Conservation (phyloP, 169 alveolate species). For the Theileria luwenshuni region DNA sequence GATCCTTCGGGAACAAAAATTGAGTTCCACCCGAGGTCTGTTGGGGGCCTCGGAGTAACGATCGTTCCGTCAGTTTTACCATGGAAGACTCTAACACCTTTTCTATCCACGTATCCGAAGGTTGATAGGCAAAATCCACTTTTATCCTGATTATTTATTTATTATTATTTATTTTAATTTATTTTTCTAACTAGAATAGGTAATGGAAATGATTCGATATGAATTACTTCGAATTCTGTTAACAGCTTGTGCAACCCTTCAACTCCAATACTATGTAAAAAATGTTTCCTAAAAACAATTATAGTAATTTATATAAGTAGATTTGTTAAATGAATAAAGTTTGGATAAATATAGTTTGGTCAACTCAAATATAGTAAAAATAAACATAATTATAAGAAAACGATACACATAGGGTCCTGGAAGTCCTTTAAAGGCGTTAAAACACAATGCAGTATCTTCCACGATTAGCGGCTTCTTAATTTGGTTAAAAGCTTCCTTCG, state of each 20-base stretch:
- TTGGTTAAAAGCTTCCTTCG: slow-evolving; percentile 49
- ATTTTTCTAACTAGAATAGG: too few relatives aligned
- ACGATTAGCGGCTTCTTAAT: slow-evolving; percentile 58
- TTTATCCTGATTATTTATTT: slow-evolving; percentile 42
- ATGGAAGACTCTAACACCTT: slow-evolving; percentile 26
- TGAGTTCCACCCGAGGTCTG: slow-evolving; percentile 49
- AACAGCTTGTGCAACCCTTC: slow-evolving; percentile 31
- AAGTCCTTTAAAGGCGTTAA: slow-evolving; percentile 65
- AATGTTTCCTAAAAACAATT: slow-evolving; percentile 46
- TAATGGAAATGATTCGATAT: too few relatives aligned
- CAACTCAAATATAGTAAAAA: too few relatives aligned
- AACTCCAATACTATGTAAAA: slow-evolving; percentile 31
- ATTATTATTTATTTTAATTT: too few relatives aligned
- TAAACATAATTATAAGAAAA: background rate
- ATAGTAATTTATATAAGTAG: background rate
- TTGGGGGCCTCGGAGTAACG: slow-evolving; percentile 54
- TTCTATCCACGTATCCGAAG: slow-evolving; percentile 52
- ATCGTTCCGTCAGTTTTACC: slow-evolving; percentile 59
- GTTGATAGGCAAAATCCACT: slow-evolving; percentile 45
- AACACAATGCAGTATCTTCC: slow-evolving; percentile 53
- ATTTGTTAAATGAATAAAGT: background rate
- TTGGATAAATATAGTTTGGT: too few relatives aligned
- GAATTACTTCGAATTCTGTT: slow-evolving; percentile 43
- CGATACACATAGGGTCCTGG: slow-evolving; percentile 69
- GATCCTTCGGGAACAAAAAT: slow-evolving; percentile 37